Evolutionary conservation across 108 stramenopile genomes (phyloP).

Genomic region (Mayamaea pseudoterrestris): DNA sequence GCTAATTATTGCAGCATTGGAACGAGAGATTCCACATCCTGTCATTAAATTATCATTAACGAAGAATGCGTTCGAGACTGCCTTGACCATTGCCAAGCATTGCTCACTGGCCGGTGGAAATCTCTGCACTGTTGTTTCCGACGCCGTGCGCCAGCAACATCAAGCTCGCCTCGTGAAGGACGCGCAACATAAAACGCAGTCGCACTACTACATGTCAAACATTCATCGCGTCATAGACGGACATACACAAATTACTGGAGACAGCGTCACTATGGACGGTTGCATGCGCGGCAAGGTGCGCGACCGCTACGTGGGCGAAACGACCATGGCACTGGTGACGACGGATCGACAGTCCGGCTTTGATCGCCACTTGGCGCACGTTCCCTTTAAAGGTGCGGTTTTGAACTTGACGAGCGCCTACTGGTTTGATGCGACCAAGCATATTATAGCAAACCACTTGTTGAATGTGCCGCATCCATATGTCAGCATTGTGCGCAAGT

Average conservation of each 20-base stretch:
- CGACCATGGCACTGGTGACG: constrained; percentile 78
- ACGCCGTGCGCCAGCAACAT: constrained; percentile 4
- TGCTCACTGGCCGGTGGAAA: constrained; percentile 16
- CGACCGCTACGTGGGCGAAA: constrained; percentile 51
- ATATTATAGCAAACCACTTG: constrained; percentile 92
- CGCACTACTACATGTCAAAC: constrained; percentile 15
- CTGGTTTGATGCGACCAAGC: constrained; percentile 88
- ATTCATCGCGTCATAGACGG: constrained; percentile 30
- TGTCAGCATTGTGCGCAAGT: constrained; percentile 82
- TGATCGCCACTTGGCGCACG: constrained; percentile 87
- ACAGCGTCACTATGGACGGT: constrained; percentile 9
- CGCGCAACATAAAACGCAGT: constrained; percentile 30
- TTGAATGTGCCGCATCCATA: constrained; percentile 88
- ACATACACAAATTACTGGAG: constrained; percentile 33
- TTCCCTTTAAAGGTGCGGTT: constrained; percentile 97
- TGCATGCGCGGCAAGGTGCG: constrained; percentile 61
- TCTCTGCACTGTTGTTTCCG: constrained; percentile 12
- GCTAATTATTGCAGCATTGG: constrained; percentile 7
- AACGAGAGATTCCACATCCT: constrained; percentile 18
- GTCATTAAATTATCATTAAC: constrained; percentile 5
- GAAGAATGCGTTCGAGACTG: constrained; percentile 10
- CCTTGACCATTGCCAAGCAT: constrained; percentile 31
- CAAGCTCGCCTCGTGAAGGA: constrained; percentile 29
- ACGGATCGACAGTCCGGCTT: constrained; percentile 98
- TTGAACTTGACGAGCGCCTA: constrained; percentile 87